These are phyloP conservation scores for Thoreauomyces humboldtii DNA, from an alignment of 192 early-diverging fungal species.

Conservation along the genomic window DNA sequence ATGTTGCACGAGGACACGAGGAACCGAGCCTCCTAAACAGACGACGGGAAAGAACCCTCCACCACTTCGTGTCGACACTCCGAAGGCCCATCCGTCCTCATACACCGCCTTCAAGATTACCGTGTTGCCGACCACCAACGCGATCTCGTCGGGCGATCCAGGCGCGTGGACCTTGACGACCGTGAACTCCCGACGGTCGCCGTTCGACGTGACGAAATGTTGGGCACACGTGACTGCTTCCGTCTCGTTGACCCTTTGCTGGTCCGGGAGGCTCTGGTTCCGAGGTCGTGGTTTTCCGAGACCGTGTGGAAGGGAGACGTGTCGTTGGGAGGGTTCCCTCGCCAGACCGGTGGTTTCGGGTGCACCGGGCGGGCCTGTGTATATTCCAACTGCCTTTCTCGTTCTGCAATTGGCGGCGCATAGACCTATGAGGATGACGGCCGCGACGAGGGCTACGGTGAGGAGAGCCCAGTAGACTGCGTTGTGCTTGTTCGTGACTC, in stretches of 20 bases:
- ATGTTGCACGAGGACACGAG: slow-evolving; percentile 26
- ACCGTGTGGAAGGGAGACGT: slow-evolving; percentile 10
- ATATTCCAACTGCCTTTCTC: background rate
- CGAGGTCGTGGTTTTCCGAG: background rate
- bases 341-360: background rate
- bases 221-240: background rate
- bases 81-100: slow-evolving; percentile 40
- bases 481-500: too few relatives aligned
- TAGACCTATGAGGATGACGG: slow-evolving; percentile 9
- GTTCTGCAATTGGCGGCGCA: background rate
- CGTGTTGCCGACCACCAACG: slow-evolving; percentile 31
- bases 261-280: background rate
- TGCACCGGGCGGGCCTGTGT: background rate
- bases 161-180: slow-evolving; percentile 32
- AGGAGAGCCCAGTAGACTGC: slow-evolving; percentile 12
- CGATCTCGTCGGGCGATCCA: slow-evolving; percentile 33
- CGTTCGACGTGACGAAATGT: slow-evolving; percentile 32
- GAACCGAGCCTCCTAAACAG: slow-evolving; percentile 40
- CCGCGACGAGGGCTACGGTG: background rate
- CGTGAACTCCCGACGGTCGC: slow-evolving; percentile 31
- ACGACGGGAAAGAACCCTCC: slow-evolving; percentile 42
- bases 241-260: background rate
- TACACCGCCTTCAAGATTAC: slow-evolving; percentile 37
- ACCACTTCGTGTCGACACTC: slow-evolving; percentile 36
- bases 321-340: background rate